A percentile compares a stretch with the other conserved stretches of the same genome.
These are phyloP conservation scores for Ceratocystis colombiana DNA, from an alignment of 2,329 filamentous ascomycete species.

Conservation along the genomic window DNA sequence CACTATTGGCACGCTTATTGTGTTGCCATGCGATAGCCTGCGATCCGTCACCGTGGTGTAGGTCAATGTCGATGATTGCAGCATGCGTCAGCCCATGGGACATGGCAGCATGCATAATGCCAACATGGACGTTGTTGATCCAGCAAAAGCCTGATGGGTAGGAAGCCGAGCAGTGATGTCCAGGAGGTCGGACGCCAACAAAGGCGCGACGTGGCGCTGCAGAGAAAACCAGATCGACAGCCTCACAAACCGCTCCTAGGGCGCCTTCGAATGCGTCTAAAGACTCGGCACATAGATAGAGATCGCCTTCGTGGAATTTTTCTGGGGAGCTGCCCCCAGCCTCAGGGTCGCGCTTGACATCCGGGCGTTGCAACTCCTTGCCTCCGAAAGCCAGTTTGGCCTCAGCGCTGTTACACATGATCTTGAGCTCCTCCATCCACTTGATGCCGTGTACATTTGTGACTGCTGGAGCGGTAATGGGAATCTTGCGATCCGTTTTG, in stretches of 20 bases:
- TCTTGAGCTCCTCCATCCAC: constrained; percentile 87
- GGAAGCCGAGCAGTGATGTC: constrained; percentile 85
- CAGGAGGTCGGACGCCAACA: constrained; percentile 83
- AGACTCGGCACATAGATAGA: constrained; percentile 84
- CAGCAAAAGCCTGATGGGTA: constrained; percentile 95
- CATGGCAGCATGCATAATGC: constrained; percentile 80
- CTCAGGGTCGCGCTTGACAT: constrained; percentile 45
- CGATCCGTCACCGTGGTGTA: constrained; percentile 92
- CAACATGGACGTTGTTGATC: constrained; percentile 96
- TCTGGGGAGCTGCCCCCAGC: constrained; percentile 33
- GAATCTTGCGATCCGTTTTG: constrained; percentile 62
- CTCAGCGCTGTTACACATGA: constrained; percentile 74
- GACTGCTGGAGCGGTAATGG: constrained; percentile 65
- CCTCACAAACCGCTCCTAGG: constrained; percentile 85
- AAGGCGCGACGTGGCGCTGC: constrained; percentile 63
- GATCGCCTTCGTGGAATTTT: constrained; percentile 73
- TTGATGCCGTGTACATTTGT: constrained; percentile 82
- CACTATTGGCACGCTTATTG: constrained; percentile 69
- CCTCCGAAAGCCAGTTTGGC: constrained; percentile 64
- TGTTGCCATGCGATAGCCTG: constrained; percentile 88
- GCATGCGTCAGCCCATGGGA: constrained; percentile 83
- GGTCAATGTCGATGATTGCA: constrained; percentile 83
- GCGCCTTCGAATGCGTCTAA: constrained; percentile 81
- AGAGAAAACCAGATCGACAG: constrained; percentile 72
- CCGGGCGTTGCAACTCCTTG: constrained; percentile 65